A percentile compares a stretch with the other conserved stretches of the same genome.
Conservation (phyloP, 2,329 filamentous ascomycete genomes). For the Cytospora mali region DNA sequence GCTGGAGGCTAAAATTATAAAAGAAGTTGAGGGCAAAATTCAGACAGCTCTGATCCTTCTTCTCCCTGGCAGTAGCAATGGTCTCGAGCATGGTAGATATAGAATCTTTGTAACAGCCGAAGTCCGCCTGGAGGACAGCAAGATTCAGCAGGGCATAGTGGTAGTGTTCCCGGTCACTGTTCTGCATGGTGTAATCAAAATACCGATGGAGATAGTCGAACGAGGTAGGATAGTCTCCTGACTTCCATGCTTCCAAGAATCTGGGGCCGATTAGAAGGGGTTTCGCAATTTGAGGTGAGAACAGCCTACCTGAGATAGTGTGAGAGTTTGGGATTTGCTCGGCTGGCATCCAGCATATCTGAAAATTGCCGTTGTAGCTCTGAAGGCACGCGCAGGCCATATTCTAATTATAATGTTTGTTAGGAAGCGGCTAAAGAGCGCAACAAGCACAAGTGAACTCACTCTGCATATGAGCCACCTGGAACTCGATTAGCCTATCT, state of each 20-base stretch:
- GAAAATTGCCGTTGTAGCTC: conserved; percentile 73
- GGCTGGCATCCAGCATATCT: conserved; percentile 67
- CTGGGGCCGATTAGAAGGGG: conserved; percentile 43
- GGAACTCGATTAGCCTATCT: conserved; percentile 81
- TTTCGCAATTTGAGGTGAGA: neutral
- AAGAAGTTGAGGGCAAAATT: conserved; percentile 97
- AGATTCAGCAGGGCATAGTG: conserved; percentile 94
- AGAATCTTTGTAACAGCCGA: conserved; percentile 87
- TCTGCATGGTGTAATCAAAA: conserved; percentile 95
- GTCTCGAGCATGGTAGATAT: conserved; percentile 95
- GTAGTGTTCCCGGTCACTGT: conserved; percentile 80
- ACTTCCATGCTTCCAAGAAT: conserved; percentile 90
- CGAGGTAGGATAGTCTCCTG: conserved; percentile 85
- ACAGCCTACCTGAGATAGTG: conserved; percentile 69
- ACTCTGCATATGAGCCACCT: conserved; percentile 87
- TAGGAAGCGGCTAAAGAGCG: neutral
- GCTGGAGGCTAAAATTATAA: conserved; percentile 88
- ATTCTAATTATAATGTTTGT: conserved; percentile 49
- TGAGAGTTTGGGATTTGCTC: conserved; percentile 69
- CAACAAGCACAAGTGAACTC: conserved; percentile 33
- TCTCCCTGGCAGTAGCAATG: conserved; percentile 91
- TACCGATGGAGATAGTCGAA: conserved; percentile 93
- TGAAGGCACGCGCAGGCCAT: conserved; percentile 76
- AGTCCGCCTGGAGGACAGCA: conserved; percentile 91
- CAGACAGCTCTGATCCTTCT: conserved; percentile 86